Evolutionary conservation across 257 asterid species (phyloP).

Genomic region (Solanum etuberosum): DNA sequence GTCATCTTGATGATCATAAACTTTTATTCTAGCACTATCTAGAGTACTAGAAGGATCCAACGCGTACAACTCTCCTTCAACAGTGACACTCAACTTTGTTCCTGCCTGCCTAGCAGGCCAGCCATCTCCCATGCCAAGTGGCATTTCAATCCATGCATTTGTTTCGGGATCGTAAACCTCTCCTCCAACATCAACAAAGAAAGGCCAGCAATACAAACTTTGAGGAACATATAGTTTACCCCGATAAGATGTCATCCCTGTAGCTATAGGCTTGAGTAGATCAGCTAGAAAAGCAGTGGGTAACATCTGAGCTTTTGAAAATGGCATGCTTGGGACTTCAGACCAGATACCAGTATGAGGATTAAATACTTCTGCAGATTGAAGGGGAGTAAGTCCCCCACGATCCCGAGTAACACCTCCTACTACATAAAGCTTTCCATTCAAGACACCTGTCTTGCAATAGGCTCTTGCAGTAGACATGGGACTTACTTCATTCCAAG

Average conservation of each 20-base stretch:
- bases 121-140: conserved; percentile 92
- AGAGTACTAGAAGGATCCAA: conserved; percentile 68
- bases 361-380: conserved; percentile 82
- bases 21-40: conserved; percentile 73
- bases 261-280: conserved; percentile 84
- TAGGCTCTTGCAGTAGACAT: conserved; percentile 80
- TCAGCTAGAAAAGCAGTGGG: conserved; percentile 91
- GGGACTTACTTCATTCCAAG: conserved; percentile 65
- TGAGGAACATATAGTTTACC: conserved; percentile 89
- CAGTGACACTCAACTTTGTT: conserved; percentile 66
- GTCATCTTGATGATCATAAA: conserved; percentile 77
- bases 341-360: conserved; percentile 66
- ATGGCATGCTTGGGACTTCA: conserved; percentile 85
- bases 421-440: conserved; percentile 70
- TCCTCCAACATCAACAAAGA: conserved; percentile 93
- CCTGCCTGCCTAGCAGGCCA: conserved; percentile 99
- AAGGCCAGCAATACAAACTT: conserved; percentile 87
- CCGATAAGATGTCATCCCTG: conserved; percentile 75
- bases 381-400: conserved; percentile 73
- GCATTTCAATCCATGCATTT: conserved; percentile 82
- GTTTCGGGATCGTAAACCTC: conserved; percentile 88
- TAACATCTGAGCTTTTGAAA: conserved; percentile 69
- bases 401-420: conserved; percentile 84
- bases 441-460: conserved; percentile 63
- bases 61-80: conserved; percentile 74